Evolutionary conservation across 768 basidiomycete species (phyloP), one percentile per base, ranked within the genome.

Genomic region (Tricholoma furcatifolium): DNA sequence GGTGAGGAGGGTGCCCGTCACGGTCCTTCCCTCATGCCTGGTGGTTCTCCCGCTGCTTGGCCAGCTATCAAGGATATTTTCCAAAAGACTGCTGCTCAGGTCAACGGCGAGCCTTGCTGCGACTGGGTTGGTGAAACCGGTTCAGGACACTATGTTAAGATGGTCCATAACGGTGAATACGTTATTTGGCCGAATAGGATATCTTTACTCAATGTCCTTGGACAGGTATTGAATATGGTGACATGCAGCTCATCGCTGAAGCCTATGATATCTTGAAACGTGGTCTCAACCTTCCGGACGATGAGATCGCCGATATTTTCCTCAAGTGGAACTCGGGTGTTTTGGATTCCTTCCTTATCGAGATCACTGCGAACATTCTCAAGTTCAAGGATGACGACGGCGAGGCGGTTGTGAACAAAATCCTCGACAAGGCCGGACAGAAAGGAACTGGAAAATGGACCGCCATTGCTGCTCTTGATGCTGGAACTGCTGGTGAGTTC

Each of bases 371-470:
- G 65, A 92, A 98, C 71, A 95, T 99, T 72, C 87, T 99, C 69
- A 89, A 86, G 66, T 98, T 91, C 82, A 93, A 95, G 68, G 97
- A 98, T 64, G 89, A 92, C 50, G 96, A 98, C 68, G 96, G 94
- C 53, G 81, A 81, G 64, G 90, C 93, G 44, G 83, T 98, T 60
- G 85, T 99, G 58, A 79, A 77, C 62, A 99, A 98, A 76, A 96
- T 99, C 65, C 82, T 97, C 60, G 97, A 99, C 72, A 70, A 89
- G 65, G 97, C 97, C 54, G 96, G 96, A 35, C 97, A 99, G 73
- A 99, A 99, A 76, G 97, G 97, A 67, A 99, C 97, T 57, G 94
- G 97, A 53, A 99, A 99, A 75, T 99, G 97, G 97, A 99, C 97
- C 51, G 97, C 97, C 52, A 90, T 98, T 64, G 87, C 87, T 62